Base-by-base conservation (phyloP, 140 eudicot genomes). In the Ambrosia hybrid region DNA sequence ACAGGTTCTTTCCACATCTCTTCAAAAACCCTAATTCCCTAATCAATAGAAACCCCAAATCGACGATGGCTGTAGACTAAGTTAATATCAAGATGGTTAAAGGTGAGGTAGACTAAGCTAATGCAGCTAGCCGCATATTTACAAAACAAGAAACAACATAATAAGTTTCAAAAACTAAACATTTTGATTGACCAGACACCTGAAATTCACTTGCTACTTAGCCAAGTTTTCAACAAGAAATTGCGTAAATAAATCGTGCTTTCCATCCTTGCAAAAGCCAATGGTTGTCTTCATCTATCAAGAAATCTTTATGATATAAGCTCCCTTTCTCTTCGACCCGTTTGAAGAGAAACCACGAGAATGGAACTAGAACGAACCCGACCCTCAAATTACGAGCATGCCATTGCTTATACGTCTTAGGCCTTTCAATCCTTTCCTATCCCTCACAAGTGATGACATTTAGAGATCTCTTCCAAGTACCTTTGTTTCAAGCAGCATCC, bases 391-490 rank as follows among this genome's bases (percentile, higher is more conserved):
- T 74, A 2, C 97, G 89, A 49, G 73, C 91, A 59, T 84, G 91
- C 97, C 97, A 91, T 73, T 91, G 97, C 93, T 86, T 91, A 10
- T 89, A 89, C 0, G 96, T 88, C 79, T 90, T 95, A 0, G 96
- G 96, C 68, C 94, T 83, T 73, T 90, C 97, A 9, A 74, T 83
- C 60, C 97, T 84, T 70, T 91, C 97, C 87, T 85, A 82, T 1
- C 97, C 97, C 62, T 91, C 97, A 65, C 97, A 91, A 11, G 93
- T 93, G 38, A 91, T 80, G 7, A 91, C 96, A 77, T 88, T 91
- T 81, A 91, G 17, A 33, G 85, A 69, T 91, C 97, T 73, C 81
- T 76, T 36, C 94, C 94, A 49, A 86, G 79, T 11, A 91, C 75
- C 39, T 91, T 96, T 58, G 80, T 83, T 83, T 91, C 97, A 30